phyloP scores from a whole-genome alignment of 2,329 filamentous ascomycete species.

The Aspergillus tamarii region DNA sequence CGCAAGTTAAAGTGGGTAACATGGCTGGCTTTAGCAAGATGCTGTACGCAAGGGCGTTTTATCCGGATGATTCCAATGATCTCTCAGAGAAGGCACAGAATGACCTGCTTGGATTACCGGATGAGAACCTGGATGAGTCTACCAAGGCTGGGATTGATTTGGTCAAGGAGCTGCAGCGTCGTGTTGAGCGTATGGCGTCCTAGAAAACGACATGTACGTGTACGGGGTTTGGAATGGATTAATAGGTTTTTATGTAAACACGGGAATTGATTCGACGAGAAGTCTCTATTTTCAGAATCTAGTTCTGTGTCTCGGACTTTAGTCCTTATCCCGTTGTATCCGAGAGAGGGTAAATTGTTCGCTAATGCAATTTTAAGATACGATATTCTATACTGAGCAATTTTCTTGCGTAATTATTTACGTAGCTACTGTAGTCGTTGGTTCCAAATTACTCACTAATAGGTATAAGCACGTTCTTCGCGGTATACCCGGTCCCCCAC shows the following conservation, averaged over 20 bases:
- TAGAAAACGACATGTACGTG: constrained; percentile 11
- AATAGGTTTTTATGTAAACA: neutral
- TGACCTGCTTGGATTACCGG: constrained; percentile 57
- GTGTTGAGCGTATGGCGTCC: constrained; percentile 32
- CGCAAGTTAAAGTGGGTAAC: constrained; percentile 49
- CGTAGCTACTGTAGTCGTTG: no score
- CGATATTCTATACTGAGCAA: no score
- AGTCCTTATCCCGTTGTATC: no score
- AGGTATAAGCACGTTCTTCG: no score
- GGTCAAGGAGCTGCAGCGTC: constrained; percentile 37
- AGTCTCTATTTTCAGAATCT: no score
- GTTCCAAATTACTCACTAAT: no score
- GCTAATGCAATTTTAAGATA: no score
- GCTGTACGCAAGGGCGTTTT: constrained; percentile 62
- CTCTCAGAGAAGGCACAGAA: constrained; percentile 56
- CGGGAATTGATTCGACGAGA: neutral
- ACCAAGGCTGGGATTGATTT: constrained; percentile 56
- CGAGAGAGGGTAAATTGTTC: no score
- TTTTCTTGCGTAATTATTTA: no score
- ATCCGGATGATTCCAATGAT: constrained; percentile 43
- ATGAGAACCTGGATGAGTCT: constrained; percentile 62
- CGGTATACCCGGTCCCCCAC: no score
- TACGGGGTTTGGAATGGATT: neutral
- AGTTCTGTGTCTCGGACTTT: no score
- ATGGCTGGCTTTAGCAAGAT: constrained; percentile 50